These are phyloP conservation scores for Anastatica hierochuntica DNA, from an alignment of 345 rosid genomes.

Conservation along the genomic window DNA sequence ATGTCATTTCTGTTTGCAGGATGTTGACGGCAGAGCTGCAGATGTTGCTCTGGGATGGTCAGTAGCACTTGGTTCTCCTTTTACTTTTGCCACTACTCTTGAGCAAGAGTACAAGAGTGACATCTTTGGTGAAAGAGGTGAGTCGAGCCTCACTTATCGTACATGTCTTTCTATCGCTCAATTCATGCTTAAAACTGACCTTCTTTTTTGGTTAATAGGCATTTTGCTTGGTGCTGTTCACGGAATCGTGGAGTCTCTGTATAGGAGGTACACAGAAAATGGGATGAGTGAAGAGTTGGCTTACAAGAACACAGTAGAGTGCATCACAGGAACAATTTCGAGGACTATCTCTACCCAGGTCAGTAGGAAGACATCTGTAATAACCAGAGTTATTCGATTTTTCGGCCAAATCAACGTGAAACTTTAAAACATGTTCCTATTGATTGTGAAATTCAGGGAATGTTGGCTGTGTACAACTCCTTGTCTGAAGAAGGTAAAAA, in stretches of 20 bases:
- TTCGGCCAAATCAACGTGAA: background rate
- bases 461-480: conserved; percentile 81
- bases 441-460: conserved; percentile 40
- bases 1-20: conserved; percentile 30
- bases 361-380: conserved; percentile 7
- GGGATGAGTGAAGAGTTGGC: conserved; percentile 73
- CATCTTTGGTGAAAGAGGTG: conserved; percentile 89
- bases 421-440: background rate
- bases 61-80: conserved; percentile 88
- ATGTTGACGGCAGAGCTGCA: conserved; percentile 84
- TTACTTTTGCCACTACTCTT: conserved; percentile 77
- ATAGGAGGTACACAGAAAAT: conserved; percentile 67
- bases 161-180: background rate
- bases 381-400: background rate
- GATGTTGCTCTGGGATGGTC: conserved; percentile 92
- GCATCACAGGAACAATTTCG: conserved; percentile 74
- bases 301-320: conserved; percentile 84
- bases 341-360: conserved; percentile 82
- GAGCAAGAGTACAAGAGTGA: conserved; percentile 96
- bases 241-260: conserved; percentile 73
- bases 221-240: conserved; percentile 88
- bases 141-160: conserved; percentile 5
- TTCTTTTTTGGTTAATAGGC: conserved; percentile 30
- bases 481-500: conserved; percentile 65
- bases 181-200: background rate